phyloP scores from a whole-genome alignment of 345 rosid species.

The Melaleuca quinquenervia region DNA sequence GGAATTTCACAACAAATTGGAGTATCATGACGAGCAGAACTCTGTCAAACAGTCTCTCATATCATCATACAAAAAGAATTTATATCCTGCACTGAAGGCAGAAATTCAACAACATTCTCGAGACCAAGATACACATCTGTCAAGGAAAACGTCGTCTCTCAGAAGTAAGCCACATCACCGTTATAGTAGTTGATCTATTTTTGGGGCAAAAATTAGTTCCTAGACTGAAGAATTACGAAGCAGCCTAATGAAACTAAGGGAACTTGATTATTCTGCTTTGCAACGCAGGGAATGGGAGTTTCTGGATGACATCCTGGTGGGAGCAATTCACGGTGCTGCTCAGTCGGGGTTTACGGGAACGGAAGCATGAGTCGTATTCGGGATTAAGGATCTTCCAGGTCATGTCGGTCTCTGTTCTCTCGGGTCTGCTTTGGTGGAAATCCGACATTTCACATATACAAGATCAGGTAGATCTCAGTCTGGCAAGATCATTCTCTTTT shows the following conservation, averaged over 20 bases:
- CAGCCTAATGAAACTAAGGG: neutral
- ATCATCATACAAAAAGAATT: slow-evolving; percentile 42
- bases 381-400: slow-evolving; percentile 76
- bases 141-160: slow-evolving; percentile 2
- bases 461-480: slow-evolving; percentile 59
- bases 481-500: neutral
- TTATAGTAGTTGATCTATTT: neutral
- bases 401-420: slow-evolving; percentile 69
- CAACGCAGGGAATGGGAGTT: slow-evolving; percentile 23
- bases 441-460: slow-evolving; percentile 54
- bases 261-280: neutral
- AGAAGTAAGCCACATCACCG: neutral
- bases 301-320: slow-evolving; percentile 85
- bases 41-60: slow-evolving; percentile 48
- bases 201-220: neutral
- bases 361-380: slow-evolving; percentile 82
- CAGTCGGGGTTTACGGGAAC: slow-evolving; percentile 64
- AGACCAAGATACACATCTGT: slow-evolving; percentile 7
- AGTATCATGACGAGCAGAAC: slow-evolving; percentile 50
- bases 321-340: slow-evolving; percentile 62
- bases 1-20: slow-evolving; percentile 37
- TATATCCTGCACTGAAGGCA: slow-evolving; percentile 45
- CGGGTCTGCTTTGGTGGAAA: slow-evolving; percentile 92
- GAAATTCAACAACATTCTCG: slow-evolving; percentile 30
- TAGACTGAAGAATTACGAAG: neutral